Percentiles rank a stretch among this genome's conserved stretches.
Conservation (phyloP, 2,329 filamentous ascomycete species). For the Aspergillus sp. region DNA sequence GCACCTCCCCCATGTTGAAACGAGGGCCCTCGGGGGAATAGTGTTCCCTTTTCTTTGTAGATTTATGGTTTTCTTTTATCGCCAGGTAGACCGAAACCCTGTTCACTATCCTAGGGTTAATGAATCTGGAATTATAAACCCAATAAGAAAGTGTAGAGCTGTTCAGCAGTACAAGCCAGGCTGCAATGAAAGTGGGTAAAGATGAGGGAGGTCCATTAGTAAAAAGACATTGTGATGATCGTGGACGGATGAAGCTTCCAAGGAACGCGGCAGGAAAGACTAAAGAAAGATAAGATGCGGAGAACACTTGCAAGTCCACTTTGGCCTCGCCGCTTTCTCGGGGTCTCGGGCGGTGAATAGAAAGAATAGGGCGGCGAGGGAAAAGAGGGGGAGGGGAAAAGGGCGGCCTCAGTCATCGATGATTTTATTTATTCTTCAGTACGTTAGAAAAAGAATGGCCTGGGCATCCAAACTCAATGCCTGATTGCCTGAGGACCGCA, state of each 20-base stretch:
- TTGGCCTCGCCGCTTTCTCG: constrained; percentile 10
- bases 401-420: constrained; percentile 10
- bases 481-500: background rate
- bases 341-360: background rate
- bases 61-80: background rate
- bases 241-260: no score
- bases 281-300: background rate
- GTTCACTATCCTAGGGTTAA: no score
- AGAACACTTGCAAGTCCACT: background rate
- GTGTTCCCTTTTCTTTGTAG: background rate
- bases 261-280: background rate
- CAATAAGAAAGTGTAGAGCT: no score
- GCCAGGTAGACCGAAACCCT: no score
- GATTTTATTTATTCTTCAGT: background rate
- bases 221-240: no score
- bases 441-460: background rate
- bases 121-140: no score
- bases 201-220: no score
- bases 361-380: constrained; percentile 14
- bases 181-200: no score
- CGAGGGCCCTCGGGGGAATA: background rate
- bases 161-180: no score
- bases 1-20: constrained; percentile 38
- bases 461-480: constrained; percentile 15
- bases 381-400: constrained; percentile 23